Evolutionary conservation across 441 rosid species (phyloP), one percentile per base, ranked within the genome.

Genomic region (Gossypium lobatum): DNA sequence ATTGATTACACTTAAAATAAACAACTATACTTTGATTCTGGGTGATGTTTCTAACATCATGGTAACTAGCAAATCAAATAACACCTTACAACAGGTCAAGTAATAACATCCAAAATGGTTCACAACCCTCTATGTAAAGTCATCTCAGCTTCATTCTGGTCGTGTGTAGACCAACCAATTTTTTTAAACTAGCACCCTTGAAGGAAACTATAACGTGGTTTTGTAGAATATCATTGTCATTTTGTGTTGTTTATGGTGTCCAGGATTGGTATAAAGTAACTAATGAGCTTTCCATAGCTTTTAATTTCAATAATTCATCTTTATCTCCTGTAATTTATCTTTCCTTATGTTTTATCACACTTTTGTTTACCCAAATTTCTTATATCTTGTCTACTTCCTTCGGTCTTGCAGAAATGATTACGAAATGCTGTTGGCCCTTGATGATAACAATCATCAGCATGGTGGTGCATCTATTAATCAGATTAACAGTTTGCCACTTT

Each of bases 341-440:
- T 63, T 61, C 21, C 31, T 42, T 42, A 14, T 11, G 28, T 4
- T 46, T 23, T 66, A 62, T 31, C 28, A 1, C 21, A 11, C 58
- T 28, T 69, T 42, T 0, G 6, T 6, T 45, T 65, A 58, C 20
- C 16, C 7, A 57, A 72, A 64, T 66, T 42, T 71, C 6, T 53
- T 45, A 65, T 20, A 31, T 46, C 17, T 31, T 58, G 18, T 26
- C 11, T 60, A 46, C 25, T 74, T 50, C 42, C 39, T 58, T n/a
- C n/a, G n/a, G 37, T 71, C 58, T 70, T 71, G 84, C 92, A 95
- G 98, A 77, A 85, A 85, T 78, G 98, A 95, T 80, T 95, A 95
- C 77, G 98, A 95, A 79, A 83, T 95, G 89, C 81, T 95, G 69
- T 83, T 91, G 87, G 91, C 97, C 52, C 93, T 95, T 61, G 98